A percentile compares a stretch with the other conserved stretches of the same genome.
Conservation (phyloP, 805 yeast species). For the Wickerhamomyces xylosicus region DNA sequence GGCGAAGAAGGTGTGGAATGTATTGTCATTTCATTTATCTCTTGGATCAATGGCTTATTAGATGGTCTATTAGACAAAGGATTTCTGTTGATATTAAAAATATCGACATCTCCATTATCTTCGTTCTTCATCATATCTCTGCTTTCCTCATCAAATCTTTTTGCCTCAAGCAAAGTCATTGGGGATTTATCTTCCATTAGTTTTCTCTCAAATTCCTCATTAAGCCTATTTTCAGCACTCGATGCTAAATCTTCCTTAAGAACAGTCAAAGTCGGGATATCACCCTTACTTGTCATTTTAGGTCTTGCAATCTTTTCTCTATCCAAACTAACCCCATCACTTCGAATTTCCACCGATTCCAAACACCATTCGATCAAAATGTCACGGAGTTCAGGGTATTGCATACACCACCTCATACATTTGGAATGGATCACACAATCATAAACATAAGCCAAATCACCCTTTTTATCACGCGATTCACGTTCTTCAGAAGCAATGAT, state of each 20-base stretch:
- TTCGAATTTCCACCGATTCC: slow-evolving; percentile 60
- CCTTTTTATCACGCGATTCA: slow-evolving; percentile 57
- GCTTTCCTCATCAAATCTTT: slow-evolving; percentile 18
- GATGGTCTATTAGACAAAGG: neutral
- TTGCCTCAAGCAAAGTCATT: slow-evolving; percentile 32
- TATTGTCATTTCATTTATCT: slow-evolving; percentile 28
- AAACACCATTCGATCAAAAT: slow-evolving; percentile 77
- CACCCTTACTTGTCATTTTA: slow-evolving; percentile 65
- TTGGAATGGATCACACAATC: slow-evolving; percentile 71
- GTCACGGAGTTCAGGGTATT: slow-evolving; percentile 47
- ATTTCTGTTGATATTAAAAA: slow-evolving; percentile 6
- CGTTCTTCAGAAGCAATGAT: slow-evolving; percentile 54
- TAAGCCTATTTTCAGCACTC: slow-evolving; percentile 23
- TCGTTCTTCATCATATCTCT: slow-evolving; percentile 8
- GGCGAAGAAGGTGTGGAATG: slow-evolving; percentile 4
- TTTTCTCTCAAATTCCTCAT: slow-evolving; percentile 23
- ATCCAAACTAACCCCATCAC: slow-evolving; percentile 36
- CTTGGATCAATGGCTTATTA: slow-evolving; percentile 42
- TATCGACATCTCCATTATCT: slow-evolving; percentile 14
- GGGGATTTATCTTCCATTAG: slow-evolving; percentile 31
- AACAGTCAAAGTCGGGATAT: slow-evolving; percentile 33
- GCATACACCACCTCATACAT: slow-evolving; percentile 51
- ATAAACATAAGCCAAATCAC: slow-evolving; percentile 49
- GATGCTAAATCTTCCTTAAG: slow-evolving; percentile 29
- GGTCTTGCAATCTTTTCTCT: slow-evolving; percentile 55